Base-by-base conservation (phyloP, 371 early-diverging fungal species). In the Batkoa obscura region DNA sequence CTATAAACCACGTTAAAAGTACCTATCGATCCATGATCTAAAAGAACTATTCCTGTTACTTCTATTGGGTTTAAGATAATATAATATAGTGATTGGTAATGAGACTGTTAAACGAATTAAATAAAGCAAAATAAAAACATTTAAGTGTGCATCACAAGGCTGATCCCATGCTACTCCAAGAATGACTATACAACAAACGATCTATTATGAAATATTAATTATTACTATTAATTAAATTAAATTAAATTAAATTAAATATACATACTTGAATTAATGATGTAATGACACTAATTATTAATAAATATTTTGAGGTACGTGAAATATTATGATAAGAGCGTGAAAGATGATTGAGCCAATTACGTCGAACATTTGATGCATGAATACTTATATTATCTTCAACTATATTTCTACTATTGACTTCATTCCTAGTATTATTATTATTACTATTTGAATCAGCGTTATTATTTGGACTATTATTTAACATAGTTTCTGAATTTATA, bases 51-150 rank as follows among this genome's bases (percentile, higher is more conserved):
- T 6, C n/a, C 53, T 41, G 53, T 50, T 32, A 1, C 46, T 52
- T 58, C 68, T 66, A 56, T 62, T 60, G n/a, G 15, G 42, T 51
- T 57, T 31, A 58, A 43, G 55, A 46, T 43, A 62, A 51, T 54
- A 56, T 46, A 50, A 59, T 37, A 52, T 37, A 49, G 56, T 46
- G 53, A 37, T 33, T 43, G 54, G 67, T 8, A 41, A 56, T 50
- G 30, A 67, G 36, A 67, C 35, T 4, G 62, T 38, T 38, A 68
- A 56, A 42, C 71, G 55, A 10, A 61, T 50, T 31, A 70, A 42
- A 39, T 70, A 60, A 2, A 68, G 33, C n/a, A 66, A 55, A 46
- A 70, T 56, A 36, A 62, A 71, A 30, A 54, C 34, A 13, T 59
- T 59, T 31, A 71, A 55, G 15, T 59, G 65, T 31, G 55, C 56